A percentile compares a stretch with the other conserved stretches of the same genome.
phyloP scores from a whole-genome alignment of 1,139 yeast genomes.

The Pichia kudriavzevii region DNA sequence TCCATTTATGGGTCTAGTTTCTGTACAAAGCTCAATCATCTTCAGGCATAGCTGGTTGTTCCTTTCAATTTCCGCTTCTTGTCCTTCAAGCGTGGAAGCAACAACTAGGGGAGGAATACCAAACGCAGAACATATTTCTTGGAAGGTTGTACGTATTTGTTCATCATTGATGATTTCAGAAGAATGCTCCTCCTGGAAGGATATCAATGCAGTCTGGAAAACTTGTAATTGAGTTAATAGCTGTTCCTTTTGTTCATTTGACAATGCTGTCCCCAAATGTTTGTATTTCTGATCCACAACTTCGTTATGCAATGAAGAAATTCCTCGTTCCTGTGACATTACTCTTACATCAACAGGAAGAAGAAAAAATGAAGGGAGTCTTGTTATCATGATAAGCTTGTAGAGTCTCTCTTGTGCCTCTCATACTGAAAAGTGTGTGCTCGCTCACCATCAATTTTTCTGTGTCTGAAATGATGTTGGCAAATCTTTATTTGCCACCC shows the following conservation, averaged over 20 bases:
- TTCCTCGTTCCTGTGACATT: slow-evolving; percentile 14
- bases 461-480: too few species aligned
- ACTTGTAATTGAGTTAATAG: slow-evolving; percentile 53
- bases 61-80: slow-evolving; percentile 39
- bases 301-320: slow-evolving; percentile 17
- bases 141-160: slow-evolving; percentile 61
- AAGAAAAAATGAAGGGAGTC: too few species aligned
- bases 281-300: slow-evolving; percentile 21
- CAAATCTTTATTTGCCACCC: slow-evolving; percentile 18
- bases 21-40: slow-evolving; percentile 66
- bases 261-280: slow-evolving; percentile 26
- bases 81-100: slow-evolving; percentile 18
- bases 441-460: too few species aligned
- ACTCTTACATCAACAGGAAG: too few species aligned
- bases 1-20: slow-evolving; percentile 67
- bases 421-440: too few species aligned
- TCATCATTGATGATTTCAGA: slow-evolving; percentile 57
- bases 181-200: slow-evolving; percentile 57
- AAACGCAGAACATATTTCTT: slow-evolving; percentile 65
- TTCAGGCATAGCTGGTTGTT: slow-evolving; percentile 61
- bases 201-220: slow-evolving; percentile 52
- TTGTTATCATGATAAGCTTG: too few species aligned
- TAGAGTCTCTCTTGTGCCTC: too few species aligned
- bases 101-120: slow-evolving; percentile 78
- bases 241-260: slow-evolving; percentile 41